Conservation (phyloP, 2,329 filamentous ascomycete species). For the Fonsecaea pedrosoi region DNA sequence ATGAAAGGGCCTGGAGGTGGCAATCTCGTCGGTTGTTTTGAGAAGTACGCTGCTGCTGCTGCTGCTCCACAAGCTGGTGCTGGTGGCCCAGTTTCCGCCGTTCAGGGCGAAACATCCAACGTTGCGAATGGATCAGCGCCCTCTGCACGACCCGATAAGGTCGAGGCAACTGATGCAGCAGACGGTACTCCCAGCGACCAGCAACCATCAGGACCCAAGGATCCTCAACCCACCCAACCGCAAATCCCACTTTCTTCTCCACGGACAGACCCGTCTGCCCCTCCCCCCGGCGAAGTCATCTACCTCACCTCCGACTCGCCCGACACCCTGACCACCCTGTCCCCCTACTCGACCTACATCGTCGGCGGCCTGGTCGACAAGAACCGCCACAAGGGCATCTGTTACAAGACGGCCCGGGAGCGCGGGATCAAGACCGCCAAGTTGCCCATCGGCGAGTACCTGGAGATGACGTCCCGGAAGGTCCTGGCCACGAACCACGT, state of each 20-base stretch:
- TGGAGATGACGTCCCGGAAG: slow-evolving; percentile 85
- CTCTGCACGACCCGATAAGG: neutral
- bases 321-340: slow-evolving; percentile 79
- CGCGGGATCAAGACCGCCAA: slow-evolving; percentile 79
- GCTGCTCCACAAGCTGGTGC: neutral
- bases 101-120: neutral
- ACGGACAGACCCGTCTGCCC: neutral
- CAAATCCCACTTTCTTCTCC: neutral
- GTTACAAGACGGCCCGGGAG: slow-evolving; percentile 79
- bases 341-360: slow-evolving; percentile 88
- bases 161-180: neutral
- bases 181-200: neutral
- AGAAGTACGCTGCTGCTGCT: slow-evolving; percentile 10
- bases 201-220: neutral
- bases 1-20: slow-evolving; percentile 70
- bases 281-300: slow-evolving; percentile 66
- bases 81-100: neutral
- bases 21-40: slow-evolving; percentile 64
- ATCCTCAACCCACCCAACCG: slow-evolving; percentile 20
- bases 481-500: slow-evolving; percentile 96
- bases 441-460: slow-evolving; percentile 91
- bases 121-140: neutral
- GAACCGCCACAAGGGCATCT: slow-evolving; percentile 94
- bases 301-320: slow-evolving; percentile 94
- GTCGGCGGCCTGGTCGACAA: slow-evolving; percentile 94